These are phyloP conservation scores for Candolleomyces aberdarensis DNA, from an alignment of 768 basidiomycete species.

Conservation along the genomic window DNA sequence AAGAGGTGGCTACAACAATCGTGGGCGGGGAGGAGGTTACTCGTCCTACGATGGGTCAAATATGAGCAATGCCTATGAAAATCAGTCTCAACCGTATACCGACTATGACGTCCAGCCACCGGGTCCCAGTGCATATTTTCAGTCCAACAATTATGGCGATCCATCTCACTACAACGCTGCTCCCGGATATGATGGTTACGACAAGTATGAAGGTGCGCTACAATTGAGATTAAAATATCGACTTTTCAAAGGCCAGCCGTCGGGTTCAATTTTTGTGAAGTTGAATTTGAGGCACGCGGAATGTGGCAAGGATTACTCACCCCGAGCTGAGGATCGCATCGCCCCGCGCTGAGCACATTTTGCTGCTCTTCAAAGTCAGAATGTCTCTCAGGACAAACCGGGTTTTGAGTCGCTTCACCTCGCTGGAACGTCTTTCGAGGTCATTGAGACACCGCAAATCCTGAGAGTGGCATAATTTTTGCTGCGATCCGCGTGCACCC, in stretches of 20 bases:
- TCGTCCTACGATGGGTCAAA: conserved; percentile 48
- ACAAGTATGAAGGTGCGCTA: conserved; percentile 85
- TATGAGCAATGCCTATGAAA: conserved; percentile 62
- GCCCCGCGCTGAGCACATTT: conserved; percentile 13
- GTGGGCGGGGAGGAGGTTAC: conserved; percentile 44
- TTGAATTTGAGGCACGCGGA: conserved; percentile 48
- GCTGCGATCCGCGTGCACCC: conserved; percentile 34
- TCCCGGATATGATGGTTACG: conserved; percentile 58
- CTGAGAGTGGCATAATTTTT: conserved; percentile 12
- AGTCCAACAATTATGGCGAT: conserved; percentile 57
- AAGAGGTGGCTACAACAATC: conserved; percentile 36
- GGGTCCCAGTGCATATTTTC: conserved; percentile 64
- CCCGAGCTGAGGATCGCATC: conserved; percentile 26
- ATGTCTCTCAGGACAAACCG: neutral
- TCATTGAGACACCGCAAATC: conserved; percentile 1
- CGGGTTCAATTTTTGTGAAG: conserved; percentile 27
- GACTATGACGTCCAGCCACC: conserved; percentile 56
- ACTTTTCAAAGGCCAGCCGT: conserved; percentile 40
- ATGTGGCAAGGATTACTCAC: conserved; percentile 30
- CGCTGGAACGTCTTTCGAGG: neutral
- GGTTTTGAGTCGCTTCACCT: neutral
- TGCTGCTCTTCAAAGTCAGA: conserved; percentile 3
- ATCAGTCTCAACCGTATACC: conserved; percentile 54
- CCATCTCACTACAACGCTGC: conserved; percentile 51
- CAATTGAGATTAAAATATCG: conserved; percentile 57